Base-by-base conservation (phyloP, 192 early-diverging fungal species). In the Rhizophlyctis rosea region DNA sequence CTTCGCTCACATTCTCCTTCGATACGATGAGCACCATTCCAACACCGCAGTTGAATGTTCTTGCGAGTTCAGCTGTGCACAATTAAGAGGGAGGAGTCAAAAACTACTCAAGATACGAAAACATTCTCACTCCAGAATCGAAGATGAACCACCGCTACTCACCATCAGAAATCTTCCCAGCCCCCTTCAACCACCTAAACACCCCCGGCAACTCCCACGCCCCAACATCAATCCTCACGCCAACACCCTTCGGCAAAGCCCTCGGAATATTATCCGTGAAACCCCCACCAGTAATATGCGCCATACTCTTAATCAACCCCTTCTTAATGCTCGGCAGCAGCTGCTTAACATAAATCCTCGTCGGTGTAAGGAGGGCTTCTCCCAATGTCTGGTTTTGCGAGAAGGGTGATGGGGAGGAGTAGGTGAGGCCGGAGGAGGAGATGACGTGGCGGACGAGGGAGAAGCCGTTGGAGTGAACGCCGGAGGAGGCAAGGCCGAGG, bases 11-110 rank as follows among this genome's bases (percentile, higher is more conserved):
- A 64, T 91, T 65, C 28, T 75, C 83, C 25, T 64, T 49, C 35
- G 82, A 81, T 11, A 92, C 93, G 30, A 98, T 85, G 7, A 98
- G 70, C 28, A 96, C 90, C 96, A 99, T 97, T 58, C 97, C 97
- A 62, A 99, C 91, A 62, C 97, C 97, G 72, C 95, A 97, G 88
- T 99, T 99, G 82, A 99, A 99, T 0, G 97, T 98, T 51, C 97
- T 85, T 4, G 92, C 87, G 81, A 99, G 88, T 73, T 99, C 96
- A 59, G 77, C 89, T 61, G 72, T 61, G n/a, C 61, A 50, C 16
- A 76, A 69, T 33, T 44, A 39, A 59, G 18, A 31, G 54, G 18
- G 31, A 32, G 4, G 30, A 25, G 18, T 28, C 50, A 1, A 3
- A 69, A 55, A 1, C 2, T 7, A 16, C 24, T 5, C 16, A 69